Evolutionary conservation across 2,329 filamentous ascomycete genomes (phyloP), one percentile per base, ranked within the genome.

Genomic region (Cyphellophora attinorum): DNA sequence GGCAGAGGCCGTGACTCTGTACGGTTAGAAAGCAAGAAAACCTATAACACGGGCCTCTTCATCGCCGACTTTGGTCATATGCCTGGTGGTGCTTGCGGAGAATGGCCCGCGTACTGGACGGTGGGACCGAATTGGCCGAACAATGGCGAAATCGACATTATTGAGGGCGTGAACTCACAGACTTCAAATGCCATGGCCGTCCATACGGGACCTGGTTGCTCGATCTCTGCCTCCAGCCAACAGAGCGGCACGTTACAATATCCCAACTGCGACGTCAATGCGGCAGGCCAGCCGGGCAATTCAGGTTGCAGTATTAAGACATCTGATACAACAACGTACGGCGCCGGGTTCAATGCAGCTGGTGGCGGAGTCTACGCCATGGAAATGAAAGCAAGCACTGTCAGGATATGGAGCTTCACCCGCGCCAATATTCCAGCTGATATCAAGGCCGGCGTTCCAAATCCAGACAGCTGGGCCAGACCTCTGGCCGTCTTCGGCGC

Each of bases 321-420:
- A 2, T 48, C 58, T 18, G 61, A 70, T 48, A 65, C 68, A 32
- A 54, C 62, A 28, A 74, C 70, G 46, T 83, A 76, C 45, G 81
- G 81, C 11, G 62, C 71, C 23, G 74, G 71, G 5, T 86, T 93
- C 65, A 91, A 91, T 58, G 62, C 62, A 21, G 68, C 60, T 21
- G 70, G 70, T 8, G 82, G 82, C 15, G 83, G 81, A 21, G 67
- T 86, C 33, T 86, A 81, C 49, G 81, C 76, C 23, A 74, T 79
- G 35, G 77, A 86, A 57, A 93, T 85, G 83, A 85, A 80, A 2
- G 68, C 70, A 19, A 55, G 71, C 0, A 67, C 68, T 42, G 91
- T 96, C 56, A 71, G 71, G 29, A 68, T 94, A 45, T 95, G 78
- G 74, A 89, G 85, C 70, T 95, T 93, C 60, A 67, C 79, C 0